Base-by-base conservation (phyloP, 129 eudicot species). In the Flaveria linearis region DNA sequence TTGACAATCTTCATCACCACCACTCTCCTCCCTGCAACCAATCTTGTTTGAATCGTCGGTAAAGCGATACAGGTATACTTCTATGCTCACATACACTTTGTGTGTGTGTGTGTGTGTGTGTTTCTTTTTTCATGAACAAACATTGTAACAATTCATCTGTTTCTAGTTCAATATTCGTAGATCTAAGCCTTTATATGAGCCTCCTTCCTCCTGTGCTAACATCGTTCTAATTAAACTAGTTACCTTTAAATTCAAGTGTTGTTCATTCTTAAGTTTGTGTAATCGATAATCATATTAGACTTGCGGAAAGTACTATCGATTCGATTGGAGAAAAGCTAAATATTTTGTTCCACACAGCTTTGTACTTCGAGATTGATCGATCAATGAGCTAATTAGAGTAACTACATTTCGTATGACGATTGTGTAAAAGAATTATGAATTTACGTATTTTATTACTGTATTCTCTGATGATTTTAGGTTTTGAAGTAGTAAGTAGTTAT, bases 51-150 rank as follows among this genome's bases (percentile, higher is more conserved):
- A 33, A 33, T 33, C 39, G 39, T 33, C 39, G 58, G 58, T n/a
- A 49, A 49, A 49, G 55, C 55, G 55, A 11, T 52, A 52, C 58
- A 50, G 58, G 58, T 52, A 52, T 52, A 52, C 58, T 52, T 20
- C 3, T n/a, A 16, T 52, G 23, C 58, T n/a, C 4, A 52, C 58
- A 20, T n/a, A 52, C 9, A 52, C 58, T 16, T 16, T 51, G n/a
- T 52, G n/a, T 33, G 39, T 33, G 39, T 33, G 39, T 33, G n/a
- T n/a, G n/a, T 52, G n/a, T 33, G 39, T 33, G 39, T 33, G 39
- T 33, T 33, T 33, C n/a, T 33, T 33, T 0, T 33, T 4, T 33
- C 0, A 33, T 33, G 39, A 33, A 33, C 39, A 33, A 33, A 33
- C 39, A 33, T 33, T 33, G 39, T 0, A 33, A 33, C 39, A 33